Conservation (phyloP, 78 protist genomes). For the Bigelowiella natans region DNA sequence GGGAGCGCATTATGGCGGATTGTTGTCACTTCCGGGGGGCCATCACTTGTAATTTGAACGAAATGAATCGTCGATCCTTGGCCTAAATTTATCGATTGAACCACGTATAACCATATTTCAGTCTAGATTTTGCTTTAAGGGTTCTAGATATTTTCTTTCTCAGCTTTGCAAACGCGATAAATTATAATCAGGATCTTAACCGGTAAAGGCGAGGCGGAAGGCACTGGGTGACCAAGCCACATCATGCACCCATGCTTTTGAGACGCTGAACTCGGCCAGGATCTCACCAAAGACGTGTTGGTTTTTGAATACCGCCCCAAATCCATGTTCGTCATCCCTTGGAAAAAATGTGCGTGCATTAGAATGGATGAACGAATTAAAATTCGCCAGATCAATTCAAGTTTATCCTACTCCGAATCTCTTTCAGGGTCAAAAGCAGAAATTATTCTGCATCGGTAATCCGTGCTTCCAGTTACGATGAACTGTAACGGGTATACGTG, state of each 20-base stretch:
- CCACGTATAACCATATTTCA: too few relatives aligned
- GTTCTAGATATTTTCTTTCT: too few relatives aligned
- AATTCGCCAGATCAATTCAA: too few relatives aligned
- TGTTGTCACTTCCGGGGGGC: background rate
- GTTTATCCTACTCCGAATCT: background rate
- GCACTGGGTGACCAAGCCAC: background rate
- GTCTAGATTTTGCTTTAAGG: too few relatives aligned
- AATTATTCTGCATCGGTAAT: background rate
- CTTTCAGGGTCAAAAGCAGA: background rate
- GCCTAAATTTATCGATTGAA: too few relatives aligned
- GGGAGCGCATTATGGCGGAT: background rate
- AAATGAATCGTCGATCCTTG: background rate
- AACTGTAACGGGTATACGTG: too few relatives aligned
- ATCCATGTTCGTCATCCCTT: background rate
- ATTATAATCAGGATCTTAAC: background rate
- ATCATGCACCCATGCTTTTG: background rate
- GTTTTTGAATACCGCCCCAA: background rate
- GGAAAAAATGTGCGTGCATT: background rate
- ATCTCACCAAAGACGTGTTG: background rate
- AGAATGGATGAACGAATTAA: background rate
- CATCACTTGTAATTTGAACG: background rate
- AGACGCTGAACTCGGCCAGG: background rate
- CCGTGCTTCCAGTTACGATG: background rate
- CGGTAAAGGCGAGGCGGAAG: background rate
- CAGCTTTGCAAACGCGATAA: background rate